Evolutionary conservation across 2,329 filamentous ascomycete genomes (phyloP).

Genomic region (Clonostachys byssicola): DNA sequence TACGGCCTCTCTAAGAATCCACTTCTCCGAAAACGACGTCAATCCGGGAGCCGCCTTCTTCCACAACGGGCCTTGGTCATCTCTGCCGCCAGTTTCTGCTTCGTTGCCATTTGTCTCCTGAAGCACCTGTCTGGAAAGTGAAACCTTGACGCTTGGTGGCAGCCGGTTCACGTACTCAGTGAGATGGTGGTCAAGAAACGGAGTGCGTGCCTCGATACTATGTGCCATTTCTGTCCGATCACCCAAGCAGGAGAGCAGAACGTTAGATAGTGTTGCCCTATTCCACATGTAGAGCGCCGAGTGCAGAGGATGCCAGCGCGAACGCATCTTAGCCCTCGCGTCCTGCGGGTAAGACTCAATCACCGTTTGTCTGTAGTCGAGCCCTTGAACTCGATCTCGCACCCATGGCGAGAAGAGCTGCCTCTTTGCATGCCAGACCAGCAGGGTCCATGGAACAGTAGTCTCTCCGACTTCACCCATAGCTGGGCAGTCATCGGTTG

Average conservation of each 20-base stretch:
- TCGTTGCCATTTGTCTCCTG: neutral
- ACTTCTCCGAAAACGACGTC: constrained; percentile 36
- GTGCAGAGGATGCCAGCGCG: constrained; percentile 22
- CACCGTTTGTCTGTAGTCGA: neutral
- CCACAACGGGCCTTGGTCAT: constrained; percentile 1
- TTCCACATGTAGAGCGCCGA: constrained; percentile 16
- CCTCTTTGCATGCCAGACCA: neutral
- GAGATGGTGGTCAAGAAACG: constrained; percentile 25
- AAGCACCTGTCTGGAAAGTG: constrained; percentile 4
- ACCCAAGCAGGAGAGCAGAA: constrained; percentile 19
- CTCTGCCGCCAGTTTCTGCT: neutral
- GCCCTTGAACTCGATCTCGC: neutral
- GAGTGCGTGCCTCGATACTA: constrained; percentile 25
- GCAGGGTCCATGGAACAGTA: neutral
- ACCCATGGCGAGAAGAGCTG: neutral
- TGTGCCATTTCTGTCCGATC: constrained; percentile 29
- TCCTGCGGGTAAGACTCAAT: constrained; percentile 6
- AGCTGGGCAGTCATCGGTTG: neutral
- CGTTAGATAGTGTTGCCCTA: constrained; percentile 14
- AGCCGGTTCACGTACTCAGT: constrained; percentile 20
- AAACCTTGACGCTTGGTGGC: constrained; percentile 19
- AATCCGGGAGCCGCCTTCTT: constrained; percentile 5
- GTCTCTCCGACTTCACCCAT: neutral
- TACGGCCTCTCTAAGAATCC: constrained; percentile 43
- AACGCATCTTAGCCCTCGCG: constrained; percentile 10